Evolutionary conservation across 805 yeast genomes (phyloP).

Genomic region (Candida corydali): DNA sequence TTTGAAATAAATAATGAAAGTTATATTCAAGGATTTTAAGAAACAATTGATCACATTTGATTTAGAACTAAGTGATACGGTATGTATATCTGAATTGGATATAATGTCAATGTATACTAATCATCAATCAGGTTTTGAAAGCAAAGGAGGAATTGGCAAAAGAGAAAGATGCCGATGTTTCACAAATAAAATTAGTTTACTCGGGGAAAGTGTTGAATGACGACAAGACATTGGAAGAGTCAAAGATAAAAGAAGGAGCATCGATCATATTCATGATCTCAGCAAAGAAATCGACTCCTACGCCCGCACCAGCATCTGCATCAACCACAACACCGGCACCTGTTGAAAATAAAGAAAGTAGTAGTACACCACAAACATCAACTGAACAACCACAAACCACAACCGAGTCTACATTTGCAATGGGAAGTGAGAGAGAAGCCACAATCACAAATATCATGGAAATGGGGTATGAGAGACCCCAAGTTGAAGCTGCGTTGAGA

Average conservation of each 20-base stretch:
- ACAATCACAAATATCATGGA: slow-evolving; percentile 83
- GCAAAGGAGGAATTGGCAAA: slow-evolving; percentile 72
- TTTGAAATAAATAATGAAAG: slow-evolving; percentile 48
- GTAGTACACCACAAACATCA: slow-evolving; percentile 11
- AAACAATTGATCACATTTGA: slow-evolving; percentile 83
- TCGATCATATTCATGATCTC: slow-evolving; percentile 91
- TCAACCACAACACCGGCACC: slow-evolving; percentile 21
- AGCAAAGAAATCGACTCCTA: slow-evolving; percentile 26
- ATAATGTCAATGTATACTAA: slow-evolving; percentile 7
- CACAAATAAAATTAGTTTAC: slow-evolving; percentile 83
- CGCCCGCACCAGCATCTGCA: slow-evolving; percentile 18
- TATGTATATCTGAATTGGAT: slow-evolving; percentile 27
- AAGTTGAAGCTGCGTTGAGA: slow-evolving; percentile 85
- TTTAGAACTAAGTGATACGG: slow-evolving; percentile 64
- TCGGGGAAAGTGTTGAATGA: slow-evolving; percentile 89
- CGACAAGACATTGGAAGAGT: slow-evolving; percentile 65
- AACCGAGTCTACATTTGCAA: slow-evolving; percentile 48
- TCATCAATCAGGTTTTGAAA: slow-evolving; percentile 43
- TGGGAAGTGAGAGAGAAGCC: slow-evolving; percentile 73
- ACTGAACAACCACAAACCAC: slow-evolving; percentile 15
- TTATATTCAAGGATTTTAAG: slow-evolving; percentile 86
- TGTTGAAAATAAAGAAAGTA: slow-evolving; percentile 12
- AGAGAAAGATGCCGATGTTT: slow-evolving; percentile 61
- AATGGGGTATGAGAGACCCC: slow-evolving; percentile 89
- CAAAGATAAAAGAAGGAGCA: slow-evolving; percentile 78